Percentiles rank a stretch among this genome's conserved stretches.
Evolutionary conservation across 495 filamentous ascomycete species (phyloP).

Genomic region (Daldinia caldariorum): DNA sequence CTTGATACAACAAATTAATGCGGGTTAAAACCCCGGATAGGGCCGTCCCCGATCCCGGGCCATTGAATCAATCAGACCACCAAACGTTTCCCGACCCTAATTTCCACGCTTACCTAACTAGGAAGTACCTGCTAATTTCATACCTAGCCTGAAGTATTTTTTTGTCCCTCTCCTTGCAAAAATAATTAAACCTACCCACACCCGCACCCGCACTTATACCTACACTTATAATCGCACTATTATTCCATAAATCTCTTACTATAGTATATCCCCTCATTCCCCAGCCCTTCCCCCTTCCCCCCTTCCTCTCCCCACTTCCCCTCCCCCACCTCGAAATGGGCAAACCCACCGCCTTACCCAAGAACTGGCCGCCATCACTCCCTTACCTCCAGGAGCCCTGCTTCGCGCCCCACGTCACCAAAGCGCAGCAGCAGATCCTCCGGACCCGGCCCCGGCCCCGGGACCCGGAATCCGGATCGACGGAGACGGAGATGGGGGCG

Average conservation of each 20-base stretch:
- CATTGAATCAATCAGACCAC: conserved; percentile 3
- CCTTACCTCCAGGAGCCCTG: conserved; percentile 62
- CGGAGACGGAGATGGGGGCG: no score
- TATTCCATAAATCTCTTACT: no score
- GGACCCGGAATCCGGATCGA: conserved; percentile 35
- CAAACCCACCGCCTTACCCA: conserved; percentile 47
- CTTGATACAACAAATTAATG: neutral
- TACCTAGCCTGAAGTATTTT: no score
- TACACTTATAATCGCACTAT: neutral
- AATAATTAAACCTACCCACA: neutral
- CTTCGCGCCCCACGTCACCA: conserved; percentile 59
- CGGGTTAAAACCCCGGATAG: neutral
- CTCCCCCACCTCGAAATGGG: conserved; percentile 25
- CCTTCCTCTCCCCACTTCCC: no score
- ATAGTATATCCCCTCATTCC: no score
- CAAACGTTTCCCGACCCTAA: neutral
- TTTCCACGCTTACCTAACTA: no score
- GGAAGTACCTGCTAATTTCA: no score
- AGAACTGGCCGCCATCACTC: conserved; percentile 67
- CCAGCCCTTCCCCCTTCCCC: no score
- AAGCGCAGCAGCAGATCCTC: conserved; percentile 50
- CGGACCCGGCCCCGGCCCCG: conserved; percentile 49
- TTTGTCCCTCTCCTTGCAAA: neutral
- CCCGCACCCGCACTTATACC: neutral
- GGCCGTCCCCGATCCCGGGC: neutral